Conservation (phyloP, 768 basidiomycete genomes). For the Collybia sp. region DNA sequence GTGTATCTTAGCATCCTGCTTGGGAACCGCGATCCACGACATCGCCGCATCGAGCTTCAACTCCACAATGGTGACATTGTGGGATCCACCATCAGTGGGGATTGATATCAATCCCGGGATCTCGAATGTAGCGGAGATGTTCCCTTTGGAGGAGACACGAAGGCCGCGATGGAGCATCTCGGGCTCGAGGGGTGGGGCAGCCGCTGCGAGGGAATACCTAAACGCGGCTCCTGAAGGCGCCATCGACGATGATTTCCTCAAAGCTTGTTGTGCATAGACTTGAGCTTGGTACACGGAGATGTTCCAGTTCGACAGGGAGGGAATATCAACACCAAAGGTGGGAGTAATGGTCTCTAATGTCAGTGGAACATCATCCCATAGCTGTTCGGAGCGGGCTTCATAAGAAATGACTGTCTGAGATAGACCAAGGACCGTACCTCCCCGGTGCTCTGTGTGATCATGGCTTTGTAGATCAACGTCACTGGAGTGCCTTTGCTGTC, state of each 20-base stretch:
- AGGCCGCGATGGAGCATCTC: background rate
- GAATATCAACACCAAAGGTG: slow-evolving; percentile 32
- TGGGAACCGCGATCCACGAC: slow-evolving; percentile 39
- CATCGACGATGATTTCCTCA: no score
- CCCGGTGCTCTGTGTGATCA: slow-evolving; percentile 34
- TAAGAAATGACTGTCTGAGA: background rate
- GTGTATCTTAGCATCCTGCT: slow-evolving; percentile 30
- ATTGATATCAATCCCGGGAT: slow-evolving; percentile 38
- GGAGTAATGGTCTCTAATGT: slow-evolving; percentile 39
- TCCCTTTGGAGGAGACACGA: slow-evolving; percentile 22
- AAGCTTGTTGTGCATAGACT: no score
- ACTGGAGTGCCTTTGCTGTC: slow-evolving; percentile 28
- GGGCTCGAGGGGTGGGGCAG: no score
- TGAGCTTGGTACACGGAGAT: no score
- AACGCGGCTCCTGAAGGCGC: no score
- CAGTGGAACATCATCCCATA: slow-evolving; percentile 37
- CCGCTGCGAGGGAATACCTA: no score
- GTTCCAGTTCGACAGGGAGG: slow-evolving; percentile 31
- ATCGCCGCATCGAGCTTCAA: slow-evolving; percentile 31
- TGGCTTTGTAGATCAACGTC: slow-evolving; percentile 31
- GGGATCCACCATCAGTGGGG: slow-evolving; percentile 32
- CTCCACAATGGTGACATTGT: slow-evolving; percentile 37
- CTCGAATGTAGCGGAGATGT: slow-evolving; percentile 33
- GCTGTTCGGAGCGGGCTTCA: no score
- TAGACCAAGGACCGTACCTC: slow-evolving; percentile 23